Conservation (phyloP, 805 yeast species). For the Peterozyma toletana region DNA sequence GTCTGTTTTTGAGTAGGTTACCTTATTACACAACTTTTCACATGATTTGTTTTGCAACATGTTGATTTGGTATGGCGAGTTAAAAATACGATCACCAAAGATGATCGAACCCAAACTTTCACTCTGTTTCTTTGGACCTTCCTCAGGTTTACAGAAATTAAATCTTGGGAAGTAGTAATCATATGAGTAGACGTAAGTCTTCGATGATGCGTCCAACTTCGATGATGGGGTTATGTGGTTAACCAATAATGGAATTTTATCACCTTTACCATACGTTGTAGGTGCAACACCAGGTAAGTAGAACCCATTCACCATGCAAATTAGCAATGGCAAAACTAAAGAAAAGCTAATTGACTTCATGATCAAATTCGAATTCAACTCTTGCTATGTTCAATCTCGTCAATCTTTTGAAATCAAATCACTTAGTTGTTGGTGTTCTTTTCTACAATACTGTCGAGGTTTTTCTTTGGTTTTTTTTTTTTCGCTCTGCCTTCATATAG, state of each 20-base stretch:
- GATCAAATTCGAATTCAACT: too few species aligned
- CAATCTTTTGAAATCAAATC: too few species aligned
- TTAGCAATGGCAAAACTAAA: too few species aligned
- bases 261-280: conserved; percentile 71
- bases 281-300: conserved; percentile 97
- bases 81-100: conserved; percentile 92
- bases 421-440: too few species aligned
- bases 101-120: conserved; percentile 90
- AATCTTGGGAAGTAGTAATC: conserved; percentile 81
- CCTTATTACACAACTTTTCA: conserved; percentile 51
- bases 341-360: too few species aligned
- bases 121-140: conserved; percentile 62
- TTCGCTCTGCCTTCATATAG: neutral
- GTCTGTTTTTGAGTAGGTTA: conserved; percentile 54
- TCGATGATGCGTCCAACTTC: conserved; percentile 30
- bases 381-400: too few species aligned
- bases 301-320: conserved; percentile 27
- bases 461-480: too few species aligned
- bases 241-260: conserved; percentile 69
- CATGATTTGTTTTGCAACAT: conserved; percentile 75
- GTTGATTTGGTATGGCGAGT: conserved; percentile 77
- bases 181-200: conserved; percentile 61
- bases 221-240: conserved; percentile 85
- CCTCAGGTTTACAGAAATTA: conserved; percentile 75
- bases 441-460: too few species aligned